Evolutionary conservation across 345 rosid species (phyloP).

Genomic region (Crucihimalaya himalaica): DNA sequence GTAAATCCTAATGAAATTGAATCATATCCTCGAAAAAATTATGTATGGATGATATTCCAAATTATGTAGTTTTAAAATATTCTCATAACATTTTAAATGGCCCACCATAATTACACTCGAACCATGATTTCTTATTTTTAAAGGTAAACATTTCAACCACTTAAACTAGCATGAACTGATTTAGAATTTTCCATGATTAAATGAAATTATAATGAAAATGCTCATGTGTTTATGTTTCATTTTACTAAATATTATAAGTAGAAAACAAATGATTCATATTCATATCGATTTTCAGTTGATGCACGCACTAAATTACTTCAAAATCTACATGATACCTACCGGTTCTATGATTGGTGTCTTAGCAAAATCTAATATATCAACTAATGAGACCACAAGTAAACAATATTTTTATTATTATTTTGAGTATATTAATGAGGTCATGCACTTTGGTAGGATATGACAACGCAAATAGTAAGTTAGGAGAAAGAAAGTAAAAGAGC

Average conservation of each 20-base stretch:
- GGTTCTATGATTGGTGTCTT: background rate
- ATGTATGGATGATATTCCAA: background rate
- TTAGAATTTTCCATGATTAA: background rate
- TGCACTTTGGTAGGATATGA: constrained; percentile 20
- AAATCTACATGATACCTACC: background rate
- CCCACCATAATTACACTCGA: background rate
- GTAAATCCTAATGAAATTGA: background rate
- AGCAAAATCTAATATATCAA: background rate
- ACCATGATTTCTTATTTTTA: background rate
- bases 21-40: background rate
- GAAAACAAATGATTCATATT: background rate
- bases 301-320: background rate
- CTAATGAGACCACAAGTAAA: background rate
- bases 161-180: background rate
- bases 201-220: background rate
- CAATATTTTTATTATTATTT: too few relatives aligned
- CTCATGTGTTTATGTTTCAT: background rate
- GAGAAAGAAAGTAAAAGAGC: constrained; percentile 7
- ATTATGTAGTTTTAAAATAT: too few relatives aligned
- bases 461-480: constrained; percentile 14
- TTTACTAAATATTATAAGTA: too few relatives aligned
- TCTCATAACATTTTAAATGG: background rate
- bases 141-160: background rate
- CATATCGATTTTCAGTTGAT: background rate
- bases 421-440: constrained; percentile 27